Evolutionary conservation across 441 rosid genomes (phyloP), one percentile per base, ranked within the genome.

Genomic region (Codiaeum variegatum): DNA sequence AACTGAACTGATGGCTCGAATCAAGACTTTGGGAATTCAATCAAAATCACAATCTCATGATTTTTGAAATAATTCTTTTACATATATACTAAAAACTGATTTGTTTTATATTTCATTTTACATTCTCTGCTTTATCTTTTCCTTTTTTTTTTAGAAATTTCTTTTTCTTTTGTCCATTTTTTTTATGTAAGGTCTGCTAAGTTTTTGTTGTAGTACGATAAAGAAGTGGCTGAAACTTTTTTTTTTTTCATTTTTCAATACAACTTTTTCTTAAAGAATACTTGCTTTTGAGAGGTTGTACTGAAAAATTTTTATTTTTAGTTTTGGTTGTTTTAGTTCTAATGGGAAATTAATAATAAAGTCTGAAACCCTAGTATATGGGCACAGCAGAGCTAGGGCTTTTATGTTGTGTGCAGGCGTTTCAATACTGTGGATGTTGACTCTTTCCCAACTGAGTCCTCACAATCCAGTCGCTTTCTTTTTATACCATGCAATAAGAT

Each of bases 351-450:
- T 52, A 32, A n/a, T n/a, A n/a, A n/a, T n/a, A n/a, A n/a, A 62
- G 49, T 23, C 71, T 71, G 76, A 68, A 81, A 67, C 78, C 76
- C 82, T 78, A 80, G 70, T 42, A 47, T 19, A 40, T 10, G 13
- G 0, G 12, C 44, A 40, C 13, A 11, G 11, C 44, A 65, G 23
- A n/a, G 73, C 71, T 77, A 81, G 85, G 82, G 72, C n/a, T 73
- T 80, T 69, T 59, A 40, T 49, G 59, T 52, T 69, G 62, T 66
- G 71, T 72, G 73, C 79, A 73, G 82, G 72, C 76, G 73, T 78
- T 72, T 71, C 52, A 67, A 74, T 55, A 23, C 65, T 24, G 66
- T 36, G 7, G 60, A 34, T 58, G 51, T 70, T 31, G 75, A 76
- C 75, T 47, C 46, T 6, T 56, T 62, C 3, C 46, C 63, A n/a